Evolutionary conservation across 305 asterid genomes (phyloP).

Genomic region (Caryopteris hybrid): DNA sequence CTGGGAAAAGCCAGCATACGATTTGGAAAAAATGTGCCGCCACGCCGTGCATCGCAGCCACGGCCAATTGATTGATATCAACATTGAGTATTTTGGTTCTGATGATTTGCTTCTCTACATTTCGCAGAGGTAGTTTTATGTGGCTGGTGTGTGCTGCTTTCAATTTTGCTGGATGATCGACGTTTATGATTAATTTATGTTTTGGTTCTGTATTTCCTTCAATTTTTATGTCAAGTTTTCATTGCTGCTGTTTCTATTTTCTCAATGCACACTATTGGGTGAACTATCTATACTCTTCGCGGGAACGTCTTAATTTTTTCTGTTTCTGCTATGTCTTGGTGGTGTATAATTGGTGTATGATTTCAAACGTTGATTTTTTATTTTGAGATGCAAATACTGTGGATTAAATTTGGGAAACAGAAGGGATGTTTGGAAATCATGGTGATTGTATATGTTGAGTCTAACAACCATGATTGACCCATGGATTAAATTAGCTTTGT

Average conservation of each 20-base stretch:
- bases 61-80: slow-evolving; percentile 34
- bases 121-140: slow-evolving; percentile 24
- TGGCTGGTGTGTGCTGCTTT: background rate
- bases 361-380: background rate
- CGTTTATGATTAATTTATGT: background rate
- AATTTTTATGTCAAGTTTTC: background rate
- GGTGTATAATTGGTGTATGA: background rate
- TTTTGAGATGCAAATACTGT: background rate
- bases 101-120: slow-evolving; percentile 34
- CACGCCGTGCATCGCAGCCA: slow-evolving; percentile 45
- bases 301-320: background rate
- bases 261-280: no score
- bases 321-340: background rate
- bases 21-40: slow-evolving; percentile 24
- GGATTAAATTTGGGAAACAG: background rate
- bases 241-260: background rate
- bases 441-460: background rate
- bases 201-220: background rate
- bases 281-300: no score
- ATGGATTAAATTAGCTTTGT: no score
- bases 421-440: background rate
- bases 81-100: slow-evolving; percentile 27
- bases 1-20: slow-evolving; percentile 9
- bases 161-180: background rate
- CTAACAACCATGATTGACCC: no score